A percentile compares a stretch with the other conserved stretches of the same genome.
Evolutionary conservation across 2,329 filamentous ascomycete genomes (phyloP).

Genomic region (Pseudonectria foliicola): DNA sequence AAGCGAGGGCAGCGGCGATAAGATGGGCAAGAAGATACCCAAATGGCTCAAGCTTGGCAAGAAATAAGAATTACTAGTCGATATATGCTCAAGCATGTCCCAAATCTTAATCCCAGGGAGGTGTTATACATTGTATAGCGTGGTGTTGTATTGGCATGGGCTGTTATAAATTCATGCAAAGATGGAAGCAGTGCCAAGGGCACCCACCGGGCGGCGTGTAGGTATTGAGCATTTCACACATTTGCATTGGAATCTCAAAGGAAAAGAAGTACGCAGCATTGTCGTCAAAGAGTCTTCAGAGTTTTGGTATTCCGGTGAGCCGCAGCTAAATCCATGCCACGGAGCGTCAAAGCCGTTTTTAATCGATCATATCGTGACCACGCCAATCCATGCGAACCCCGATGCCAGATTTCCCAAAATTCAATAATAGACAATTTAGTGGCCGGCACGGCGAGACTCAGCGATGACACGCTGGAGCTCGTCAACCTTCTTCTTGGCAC

Average conservation of each 20-base stretch:
- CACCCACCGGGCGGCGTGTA: constrained; percentile 13
- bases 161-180: too few relatives aligned
- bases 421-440: constrained; percentile 40
- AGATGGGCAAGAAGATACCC: constrained; percentile 65
- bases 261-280: constrained; percentile 8
- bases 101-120: too few relatives aligned
- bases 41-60: constrained; percentile 72
- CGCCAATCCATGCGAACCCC: constrained; percentile 30
- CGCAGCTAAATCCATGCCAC: constrained; percentile 26
- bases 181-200: too few relatives aligned
- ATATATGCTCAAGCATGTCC: constrained; percentile 1
- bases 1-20: constrained; percentile 36
- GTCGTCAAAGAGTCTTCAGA: constrained; percentile 21
- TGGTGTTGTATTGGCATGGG: constrained; percentile 1
- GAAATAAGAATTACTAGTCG: constrained; percentile 38
- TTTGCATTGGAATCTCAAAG: constrained; percentile 1
- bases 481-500: constrained; percentile 99
- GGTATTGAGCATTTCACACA: background rate
- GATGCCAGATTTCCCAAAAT: constrained; percentile 22
- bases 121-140: too few relatives aligned
- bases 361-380: constrained; percentile 29
- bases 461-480: constrained; percentile 98
- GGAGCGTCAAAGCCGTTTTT: constrained; percentile 25
- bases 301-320: constrained; percentile 30
- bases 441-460: constrained; percentile 68